Conservation (phyloP, 1,284 basidiomycete species). For the Sutorius eximius region DNA sequence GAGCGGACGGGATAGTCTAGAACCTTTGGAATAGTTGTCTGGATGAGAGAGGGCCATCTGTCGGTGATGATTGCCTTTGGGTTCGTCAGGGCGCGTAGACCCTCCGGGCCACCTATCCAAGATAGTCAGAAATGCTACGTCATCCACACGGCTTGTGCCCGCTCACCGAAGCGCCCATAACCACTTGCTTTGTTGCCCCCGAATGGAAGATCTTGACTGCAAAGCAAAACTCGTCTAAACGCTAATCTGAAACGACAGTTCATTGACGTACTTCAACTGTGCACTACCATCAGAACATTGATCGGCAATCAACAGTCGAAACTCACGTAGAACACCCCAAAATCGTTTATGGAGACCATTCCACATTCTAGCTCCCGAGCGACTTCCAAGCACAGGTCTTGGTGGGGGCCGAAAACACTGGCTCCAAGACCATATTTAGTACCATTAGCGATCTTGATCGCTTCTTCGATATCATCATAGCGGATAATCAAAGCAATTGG, state of each 20-base stretch:
- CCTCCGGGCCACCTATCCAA: conserved; percentile 81
- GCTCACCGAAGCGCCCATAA: conserved; percentile 82
- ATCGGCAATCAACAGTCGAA: conserved; percentile 1
- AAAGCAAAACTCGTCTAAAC: conserved; percentile 17
- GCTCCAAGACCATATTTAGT: conserved; percentile 92
- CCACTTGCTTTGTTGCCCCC: conserved; percentile 89
- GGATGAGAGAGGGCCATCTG: conserved; percentile 76
- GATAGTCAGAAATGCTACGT: conserved; percentile 3
- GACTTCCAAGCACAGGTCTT: conserved; percentile 72
- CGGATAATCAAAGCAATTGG: conserved; percentile 84
- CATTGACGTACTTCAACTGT: conserved; percentile 59
- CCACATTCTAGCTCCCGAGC: conserved; percentile 84
- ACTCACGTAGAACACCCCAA: conserved; percentile 87
- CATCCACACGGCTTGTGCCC: conserved; percentile 1
- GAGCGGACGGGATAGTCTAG: conserved; percentile 87
- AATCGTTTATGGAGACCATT: conserved; percentile 97
- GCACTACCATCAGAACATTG: conserved; percentile 14
- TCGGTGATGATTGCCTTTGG: conserved; percentile 87
- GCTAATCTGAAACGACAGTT: conserved; percentile 1
- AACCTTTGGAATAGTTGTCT: conserved; percentile 85
- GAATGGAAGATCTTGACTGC: conserved; percentile 91
- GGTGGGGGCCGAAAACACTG: conserved; percentile 88
- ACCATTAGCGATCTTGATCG: conserved; percentile 82
- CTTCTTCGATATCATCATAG: conserved; percentile 80
- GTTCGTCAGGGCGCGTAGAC: conserved; percentile 82